phyloP scores from a whole-genome alignment of 23 red algal genomes.

The Cyanidioschyzon merolae region DNA sequence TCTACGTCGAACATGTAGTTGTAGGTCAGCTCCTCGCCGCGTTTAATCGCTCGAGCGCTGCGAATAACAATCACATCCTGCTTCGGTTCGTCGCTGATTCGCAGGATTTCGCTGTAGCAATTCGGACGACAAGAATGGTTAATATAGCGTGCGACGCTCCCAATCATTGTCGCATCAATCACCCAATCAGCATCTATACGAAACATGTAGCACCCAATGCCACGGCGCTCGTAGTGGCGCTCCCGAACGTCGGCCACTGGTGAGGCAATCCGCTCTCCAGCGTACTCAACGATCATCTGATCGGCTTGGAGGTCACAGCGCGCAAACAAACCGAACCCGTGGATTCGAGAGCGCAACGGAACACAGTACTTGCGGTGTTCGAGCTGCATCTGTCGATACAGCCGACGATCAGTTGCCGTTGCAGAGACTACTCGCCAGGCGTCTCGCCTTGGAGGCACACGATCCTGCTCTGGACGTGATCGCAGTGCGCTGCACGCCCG shows the following conservation, averaged over 20 bases:
- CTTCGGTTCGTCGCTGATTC: conserved; percentile 22
- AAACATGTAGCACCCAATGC: conserved; percentile 97
- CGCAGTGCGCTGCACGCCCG: not conserved
- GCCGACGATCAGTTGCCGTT: not conserved
- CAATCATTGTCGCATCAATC: conserved; percentile 72
- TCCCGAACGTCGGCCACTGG: conserved; percentile 65
- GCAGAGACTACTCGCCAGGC: not conserved
- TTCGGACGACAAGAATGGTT: conserved; percentile 93
- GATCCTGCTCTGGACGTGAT: not conserved
- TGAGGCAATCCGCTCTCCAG: conserved; percentile 67
- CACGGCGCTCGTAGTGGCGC: conserved; percentile 36
- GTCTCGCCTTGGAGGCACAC: no score
- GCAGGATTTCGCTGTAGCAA: conserved; percentile 49
- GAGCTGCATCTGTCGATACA: conserved; percentile 15
- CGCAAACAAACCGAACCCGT: conserved; percentile 74
- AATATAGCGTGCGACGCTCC: conserved; percentile 83
- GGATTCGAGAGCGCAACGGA: conserved; percentile 47
- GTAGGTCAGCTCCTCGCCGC: conserved; percentile 83
- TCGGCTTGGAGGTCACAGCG: conserved; percentile 42
- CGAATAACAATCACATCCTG: conserved; percentile 63
- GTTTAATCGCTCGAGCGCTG: conserved; percentile 37
- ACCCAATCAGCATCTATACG: conserved; percentile 51
- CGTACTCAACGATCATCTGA: conserved; percentile 89
- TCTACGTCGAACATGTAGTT: conserved; percentile 81
- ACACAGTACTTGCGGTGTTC: not conserved